Base-by-base conservation (phyloP, 1,284 basidiomycete genomes). In the Stereum hirsutum region DNA sequence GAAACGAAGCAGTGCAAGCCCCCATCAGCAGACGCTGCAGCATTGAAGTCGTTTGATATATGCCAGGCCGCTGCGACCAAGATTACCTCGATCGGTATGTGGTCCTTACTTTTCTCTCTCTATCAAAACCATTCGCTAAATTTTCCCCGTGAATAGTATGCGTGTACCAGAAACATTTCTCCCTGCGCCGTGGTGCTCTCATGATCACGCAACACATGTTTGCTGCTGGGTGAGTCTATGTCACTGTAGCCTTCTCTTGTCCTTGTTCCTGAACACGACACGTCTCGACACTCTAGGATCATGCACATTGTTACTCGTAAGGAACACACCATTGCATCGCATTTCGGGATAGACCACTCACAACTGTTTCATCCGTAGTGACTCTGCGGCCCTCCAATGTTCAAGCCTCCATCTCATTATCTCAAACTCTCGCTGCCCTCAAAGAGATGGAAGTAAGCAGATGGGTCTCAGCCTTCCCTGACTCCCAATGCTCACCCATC, bases 301-400 rank as follows among this genome's bases (percentile, higher is more conserved):
- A 88, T 91, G 81, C 87, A 90, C 54, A 75, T 87, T 31, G 66
- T 85, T 46, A 82, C 81, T n/a, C 56, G 86, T 86, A 58, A 51
- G 79, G 57, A 19, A 7, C 15, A 6, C 17, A 27, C 51, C 45
- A 7, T 19, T 17, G 23, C 5, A 6, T 15, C 15, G 41, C 28
- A 15, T 12, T 27, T 14, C 30, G 27, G 19, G 26, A 33, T 28
- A 42, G 14, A 48, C 51, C n/a, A 45, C 10, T n/a, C n/a, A n/a
- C n/a, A n/a, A n/a, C n/a, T n/a, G n/a, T n/a, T n/a, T n/a, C n/a
- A n/a, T 42, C 19, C 53, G 2, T 42, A 88, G 86, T 88, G 55
- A 78, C 74, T 11, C 64, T 83, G 45, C 72, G 75, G 19, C 78
- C 82, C n/a, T 72, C 74, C 31, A 80, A 82, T 53, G 65, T 80